Percentiles rank a stretch among this genome's conserved stretches.
Conservation (phyloP, 768 basidiomycete genomes). For the Mycena floridula region DNA sequence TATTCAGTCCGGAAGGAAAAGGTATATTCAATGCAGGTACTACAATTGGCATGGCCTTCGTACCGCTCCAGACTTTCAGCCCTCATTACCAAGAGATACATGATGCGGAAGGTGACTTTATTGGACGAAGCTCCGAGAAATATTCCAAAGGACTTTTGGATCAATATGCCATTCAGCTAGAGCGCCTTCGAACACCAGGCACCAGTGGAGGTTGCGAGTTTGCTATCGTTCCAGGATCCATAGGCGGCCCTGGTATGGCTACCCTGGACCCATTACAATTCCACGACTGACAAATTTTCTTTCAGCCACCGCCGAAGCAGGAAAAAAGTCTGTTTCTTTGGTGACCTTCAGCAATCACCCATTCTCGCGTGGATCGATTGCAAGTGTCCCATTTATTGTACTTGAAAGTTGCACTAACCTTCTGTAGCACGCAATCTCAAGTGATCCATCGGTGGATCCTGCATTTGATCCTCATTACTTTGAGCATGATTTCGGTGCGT, state of each 20-base stretch:
- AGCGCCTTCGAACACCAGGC: conserved; percentile 17
- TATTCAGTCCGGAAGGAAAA: conserved; percentile 5
- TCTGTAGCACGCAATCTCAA: conserved; percentile 21
- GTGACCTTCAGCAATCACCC: conserved; percentile 32
- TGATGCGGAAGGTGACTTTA: conserved; percentile 4
- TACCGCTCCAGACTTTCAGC: conserved; percentile 11
- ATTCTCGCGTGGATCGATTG: conserved; percentile 44
- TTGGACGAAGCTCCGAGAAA: conserved; percentile 2
- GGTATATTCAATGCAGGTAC: conserved; percentile 14
- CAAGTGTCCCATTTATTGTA: conserved; percentile 14
- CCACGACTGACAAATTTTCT: not conserved
- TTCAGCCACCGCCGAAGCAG: conserved; percentile 26
- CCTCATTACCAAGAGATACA: conserved; percentile 9
- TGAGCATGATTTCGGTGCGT: conserved; percentile 32
- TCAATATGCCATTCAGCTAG: conserved; percentile 12
- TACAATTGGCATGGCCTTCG: conserved; percentile 7
- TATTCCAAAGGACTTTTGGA: conserved; percentile 8
- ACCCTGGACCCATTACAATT: not conserved
- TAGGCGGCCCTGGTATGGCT: conserved; percentile 14
- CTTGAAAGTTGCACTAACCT: not conserved
- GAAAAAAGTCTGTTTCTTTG: conserved; percentile 37
- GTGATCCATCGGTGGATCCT: conserved; percentile 27
- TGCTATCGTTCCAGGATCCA: conserved; percentile 21
- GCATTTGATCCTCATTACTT: conserved; percentile 37
- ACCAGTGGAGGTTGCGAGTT: conserved; percentile 28